Conservation (phyloP, 164 flowering plant genomes). For the Cinnamomum chago region DNA sequence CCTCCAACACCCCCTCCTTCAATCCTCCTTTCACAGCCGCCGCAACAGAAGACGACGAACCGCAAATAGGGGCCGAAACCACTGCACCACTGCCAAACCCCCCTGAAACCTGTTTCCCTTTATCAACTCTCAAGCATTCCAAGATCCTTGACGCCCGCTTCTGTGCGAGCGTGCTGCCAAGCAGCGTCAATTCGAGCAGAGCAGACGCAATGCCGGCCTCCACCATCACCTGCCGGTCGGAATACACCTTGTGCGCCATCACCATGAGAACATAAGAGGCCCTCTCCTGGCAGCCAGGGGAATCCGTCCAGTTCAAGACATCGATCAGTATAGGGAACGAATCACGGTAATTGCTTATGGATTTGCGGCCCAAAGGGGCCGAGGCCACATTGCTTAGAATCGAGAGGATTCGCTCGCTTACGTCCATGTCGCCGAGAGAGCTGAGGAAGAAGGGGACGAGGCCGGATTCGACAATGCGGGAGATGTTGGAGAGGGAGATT, state of each 20-base stretch:
- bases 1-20: constrained; percentile 29
- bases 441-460: constrained; percentile 46
- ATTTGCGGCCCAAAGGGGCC: constrained; percentile 65
- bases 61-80: constrained; percentile 72
- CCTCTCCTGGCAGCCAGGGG: constrained; percentile 87
- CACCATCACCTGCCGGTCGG: constrained; percentile 74
- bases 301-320: constrained; percentile 79
- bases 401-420: constrained; percentile 67
- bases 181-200: constrained; percentile 75
- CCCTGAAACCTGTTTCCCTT: constrained; percentile 72
- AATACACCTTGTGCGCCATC: constrained; percentile 84
- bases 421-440: constrained; percentile 70
- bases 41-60: constrained; percentile 38
- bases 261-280: constrained; percentile 81
- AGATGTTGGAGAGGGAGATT: constrained; percentile 53
- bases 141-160: constrained; percentile 90
- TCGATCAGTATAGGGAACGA: constrained; percentile 66
- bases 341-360: constrained; percentile 44
- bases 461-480: constrained; percentile 47
- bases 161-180: constrained; percentile 90
- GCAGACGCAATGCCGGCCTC: constrained; percentile 73
- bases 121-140: constrained; percentile 71
- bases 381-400: constrained; percentile 73
- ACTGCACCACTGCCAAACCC: constrained; percentile 28
- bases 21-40: constrained; percentile 8